Evolutionary conservation across 192 early-diverging fungal genomes (phyloP).

Genomic region (Mortierella hygrophila): DNA sequence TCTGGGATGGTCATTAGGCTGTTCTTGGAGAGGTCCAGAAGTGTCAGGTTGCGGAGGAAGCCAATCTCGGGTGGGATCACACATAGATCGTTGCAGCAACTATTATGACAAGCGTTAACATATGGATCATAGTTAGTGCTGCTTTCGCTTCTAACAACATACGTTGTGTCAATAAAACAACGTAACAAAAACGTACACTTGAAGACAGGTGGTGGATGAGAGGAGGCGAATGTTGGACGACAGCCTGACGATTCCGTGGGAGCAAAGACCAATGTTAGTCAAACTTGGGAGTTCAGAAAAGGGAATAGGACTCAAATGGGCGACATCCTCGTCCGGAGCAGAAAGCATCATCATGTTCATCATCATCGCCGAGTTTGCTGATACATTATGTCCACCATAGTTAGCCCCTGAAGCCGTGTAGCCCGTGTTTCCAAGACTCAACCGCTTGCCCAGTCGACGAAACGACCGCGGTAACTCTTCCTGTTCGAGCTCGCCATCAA

Average conservation of each 20-base stretch:
- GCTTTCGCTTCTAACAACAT: neutral
- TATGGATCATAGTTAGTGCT: neutral
- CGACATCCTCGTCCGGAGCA: constrained; percentile 22
- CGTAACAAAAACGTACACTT: constrained; percentile 70
- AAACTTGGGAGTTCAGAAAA: constrained; percentile 58
- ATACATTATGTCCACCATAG: neutral
- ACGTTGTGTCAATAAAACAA: constrained; percentile 6
- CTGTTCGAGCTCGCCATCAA: neutral
- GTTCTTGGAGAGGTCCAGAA: constrained; percentile 76
- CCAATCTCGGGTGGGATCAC: constrained; percentile 81
- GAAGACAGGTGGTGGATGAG: constrained; percentile 67
- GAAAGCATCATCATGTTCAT: neutral
- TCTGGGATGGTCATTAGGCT: constrained; percentile 72
- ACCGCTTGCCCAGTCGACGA: neutral
- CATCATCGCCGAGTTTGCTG: constrained; percentile 8
- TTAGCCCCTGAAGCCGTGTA: neutral
- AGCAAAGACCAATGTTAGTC: constrained; percentile 71
- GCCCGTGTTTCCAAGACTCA: neutral
- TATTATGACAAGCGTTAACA: constrained; percentile 25
- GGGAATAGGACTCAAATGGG: constrained; percentile 37
- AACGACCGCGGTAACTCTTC: neutral
- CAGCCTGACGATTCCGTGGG: constrained; percentile 66
- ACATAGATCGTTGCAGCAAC: constrained; percentile 81
- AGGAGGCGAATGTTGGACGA: constrained; percentile 81
- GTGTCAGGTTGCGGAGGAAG: constrained; percentile 74